Conservation (phyloP, 2,329 filamentous ascomycete species). For the Pyrenochaeta sp. region DNA sequence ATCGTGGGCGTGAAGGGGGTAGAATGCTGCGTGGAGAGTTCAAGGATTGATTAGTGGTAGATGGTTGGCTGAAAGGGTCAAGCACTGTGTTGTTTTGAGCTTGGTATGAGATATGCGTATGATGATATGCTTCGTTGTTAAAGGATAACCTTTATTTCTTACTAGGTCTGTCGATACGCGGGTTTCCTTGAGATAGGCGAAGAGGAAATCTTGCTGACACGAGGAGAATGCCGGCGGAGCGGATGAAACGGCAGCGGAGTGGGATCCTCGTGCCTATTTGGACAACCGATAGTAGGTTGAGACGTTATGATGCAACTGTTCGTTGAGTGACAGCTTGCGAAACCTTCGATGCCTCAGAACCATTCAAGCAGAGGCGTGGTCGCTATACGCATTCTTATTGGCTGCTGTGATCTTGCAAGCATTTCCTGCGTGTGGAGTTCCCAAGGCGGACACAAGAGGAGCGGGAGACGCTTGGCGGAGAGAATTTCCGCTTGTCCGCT, state of each 20-base stretch:
- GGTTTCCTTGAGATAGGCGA: background rate
- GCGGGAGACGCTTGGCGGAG: constrained; percentile 23
- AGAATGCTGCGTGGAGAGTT: no score
- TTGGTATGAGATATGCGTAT: no score
- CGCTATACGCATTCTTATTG: constrained; percentile 10
- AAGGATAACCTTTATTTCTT: no score
- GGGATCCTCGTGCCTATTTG: background rate
- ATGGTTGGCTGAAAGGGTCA: no score
- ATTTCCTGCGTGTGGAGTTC: constrained; percentile 13
- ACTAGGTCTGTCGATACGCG: no score
- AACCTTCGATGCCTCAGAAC: constrained; percentile 11
- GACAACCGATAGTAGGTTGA: background rate
- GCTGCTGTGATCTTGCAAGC: background rate
- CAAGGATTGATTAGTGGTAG: no score
- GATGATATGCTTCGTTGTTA: no score
- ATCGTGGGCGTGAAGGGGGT: no score
- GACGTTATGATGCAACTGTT: background rate
- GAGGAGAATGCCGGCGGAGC: background rate
- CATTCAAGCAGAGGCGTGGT: constrained; percentile 15
- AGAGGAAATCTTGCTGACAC: background rate
- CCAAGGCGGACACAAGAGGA: constrained; percentile 19
- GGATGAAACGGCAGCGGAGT: constrained; percentile 10
- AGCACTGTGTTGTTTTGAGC: no score
- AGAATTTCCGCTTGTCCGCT: constrained; percentile 8
- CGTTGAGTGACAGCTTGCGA: background rate